phyloP scores from a whole-genome alignment of 345 rosid species.

The Nasturtium officinale region DNA sequence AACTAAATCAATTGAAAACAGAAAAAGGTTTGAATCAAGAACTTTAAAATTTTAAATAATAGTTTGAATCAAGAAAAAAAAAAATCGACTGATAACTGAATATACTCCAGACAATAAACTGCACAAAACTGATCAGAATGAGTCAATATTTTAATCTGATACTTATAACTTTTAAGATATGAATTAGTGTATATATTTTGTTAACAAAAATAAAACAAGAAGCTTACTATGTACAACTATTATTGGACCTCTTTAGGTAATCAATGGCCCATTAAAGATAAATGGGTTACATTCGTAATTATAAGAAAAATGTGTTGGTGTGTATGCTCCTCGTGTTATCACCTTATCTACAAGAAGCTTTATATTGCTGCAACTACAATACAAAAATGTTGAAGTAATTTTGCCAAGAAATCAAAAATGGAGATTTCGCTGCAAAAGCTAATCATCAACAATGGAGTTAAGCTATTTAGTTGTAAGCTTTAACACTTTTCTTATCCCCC shows the following conservation, averaged over 20 bases:
- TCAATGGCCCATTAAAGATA: slow-evolving; percentile 17
- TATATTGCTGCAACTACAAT: slow-evolving; percentile 23
- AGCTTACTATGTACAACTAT: background rate
- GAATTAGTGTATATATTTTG: too few species aligned
- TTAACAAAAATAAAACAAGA: background rate
- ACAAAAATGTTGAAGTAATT: slow-evolving; percentile 16
- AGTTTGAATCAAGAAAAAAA: background rate
- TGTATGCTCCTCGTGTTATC: slow-evolving; percentile 15
- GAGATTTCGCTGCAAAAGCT: slow-evolving; percentile 38
- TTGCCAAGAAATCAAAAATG: slow-evolving; percentile 25
- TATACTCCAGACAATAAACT: background rate
- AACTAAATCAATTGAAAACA: background rate
- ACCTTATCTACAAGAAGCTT: slow-evolving; percentile 35
- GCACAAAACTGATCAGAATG: background rate
- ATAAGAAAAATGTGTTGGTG: slow-evolving; percentile 19
- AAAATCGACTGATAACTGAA: background rate
- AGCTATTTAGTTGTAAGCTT: slow-evolving; percentile 49
- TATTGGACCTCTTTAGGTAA: background rate
- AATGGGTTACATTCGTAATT: background rate
- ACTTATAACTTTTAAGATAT: background rate
- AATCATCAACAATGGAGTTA: slow-evolving; percentile 29
- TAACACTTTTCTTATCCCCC: background rate
- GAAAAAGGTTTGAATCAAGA: background rate
- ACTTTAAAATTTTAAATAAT: background rate
- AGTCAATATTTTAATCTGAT: background rate